These are phyloP conservation scores for Pseudocercospora musae DNA, from an alignment of 2,329 filamentous ascomycete genomes.

Conservation along the genomic window DNA sequence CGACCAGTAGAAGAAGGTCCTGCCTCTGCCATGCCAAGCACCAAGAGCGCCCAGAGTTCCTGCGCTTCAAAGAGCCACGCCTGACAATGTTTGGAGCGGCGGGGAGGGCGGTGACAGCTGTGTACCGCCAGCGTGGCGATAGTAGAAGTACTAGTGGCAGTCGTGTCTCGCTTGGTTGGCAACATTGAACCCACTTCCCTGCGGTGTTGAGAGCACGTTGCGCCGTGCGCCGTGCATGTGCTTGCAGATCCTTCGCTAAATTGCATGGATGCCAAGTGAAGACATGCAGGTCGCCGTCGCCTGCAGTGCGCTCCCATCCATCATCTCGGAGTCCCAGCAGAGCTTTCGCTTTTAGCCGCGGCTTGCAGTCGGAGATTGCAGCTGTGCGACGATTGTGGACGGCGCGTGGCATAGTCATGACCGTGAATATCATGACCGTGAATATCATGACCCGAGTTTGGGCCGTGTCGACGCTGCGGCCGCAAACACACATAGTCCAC, in stretches of 20 bases:
- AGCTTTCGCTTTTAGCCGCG: not conserved
- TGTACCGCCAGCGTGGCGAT: too few relatives aligned
- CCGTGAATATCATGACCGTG: too few relatives aligned
- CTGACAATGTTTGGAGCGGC: not conserved
- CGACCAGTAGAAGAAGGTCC: not conserved
- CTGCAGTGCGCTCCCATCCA: not conserved
- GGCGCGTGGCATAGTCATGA: too few relatives aligned
- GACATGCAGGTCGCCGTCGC: not conserved
- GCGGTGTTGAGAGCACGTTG: not conserved
- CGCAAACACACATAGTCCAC: too few relatives aligned
- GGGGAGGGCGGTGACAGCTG: too few relatives aligned
- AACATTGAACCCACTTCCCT: slow-evolving; percentile 1
- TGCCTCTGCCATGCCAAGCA: slow-evolving; percentile 5
- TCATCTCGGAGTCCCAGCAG: too few relatives aligned
- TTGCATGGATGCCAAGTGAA: slow-evolving; percentile 3
- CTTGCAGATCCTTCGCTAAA: not conserved
- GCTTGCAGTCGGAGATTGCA: not conserved
- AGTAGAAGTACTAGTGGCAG: not conserved
- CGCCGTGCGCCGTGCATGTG: not conserved
- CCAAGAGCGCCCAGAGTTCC: not conserved
- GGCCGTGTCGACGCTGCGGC: not conserved
- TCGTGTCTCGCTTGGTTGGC: not conserved
- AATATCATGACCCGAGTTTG: not conserved
- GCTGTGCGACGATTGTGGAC: not conserved
- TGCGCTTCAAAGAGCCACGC: not conserved